phyloP scores from a whole-genome alignment of 2,329 filamentous ascomycete species.

The Exophiala oligosperma region DNA sequence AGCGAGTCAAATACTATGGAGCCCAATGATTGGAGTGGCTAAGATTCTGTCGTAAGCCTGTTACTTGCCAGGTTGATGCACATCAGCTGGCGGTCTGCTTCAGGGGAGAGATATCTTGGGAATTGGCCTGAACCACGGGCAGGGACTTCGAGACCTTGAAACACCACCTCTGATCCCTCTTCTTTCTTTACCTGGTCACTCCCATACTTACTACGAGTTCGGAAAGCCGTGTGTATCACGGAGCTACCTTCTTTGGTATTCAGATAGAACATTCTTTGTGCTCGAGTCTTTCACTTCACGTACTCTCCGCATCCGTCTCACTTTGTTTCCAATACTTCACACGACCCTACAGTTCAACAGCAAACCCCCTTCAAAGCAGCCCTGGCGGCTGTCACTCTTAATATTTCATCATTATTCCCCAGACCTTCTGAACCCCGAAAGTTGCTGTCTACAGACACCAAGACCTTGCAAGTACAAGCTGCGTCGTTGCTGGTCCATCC shows the following conservation, averaged over 20 bases:
- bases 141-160: conserved; percentile 14
- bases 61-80: not conserved
- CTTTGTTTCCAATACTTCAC: not conserved
- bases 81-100: conserved; percentile 1
- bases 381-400: conserved; percentile 23
- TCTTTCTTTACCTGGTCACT: conserved; percentile 2
- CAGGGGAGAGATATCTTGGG: conserved; percentile 5
- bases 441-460: not conserved
- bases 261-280: conserved; percentile 15
- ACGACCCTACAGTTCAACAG: not conserved
- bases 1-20: not conserved
- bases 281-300: conserved; percentile 10
- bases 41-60: not conserved
- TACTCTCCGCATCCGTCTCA: conserved; percentile 10
- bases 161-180: conserved; percentile 10
- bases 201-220: not conserved
- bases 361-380: conserved; percentile 2
- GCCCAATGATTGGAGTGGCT: not conserved
- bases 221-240: not conserved
- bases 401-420: not conserved
- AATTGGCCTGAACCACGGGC: conserved; percentile 2
- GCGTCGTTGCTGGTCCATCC: not conserved
- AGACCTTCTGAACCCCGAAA: not conserved
- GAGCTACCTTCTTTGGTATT: not conserved
- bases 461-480: not conserved